A percentile compares a stretch with the other conserved stretches of the same genome.
Evolutionary conservation across 495 filamentous ascomycete genomes (phyloP).

Genomic region (Stereocaulon alpinum): DNA sequence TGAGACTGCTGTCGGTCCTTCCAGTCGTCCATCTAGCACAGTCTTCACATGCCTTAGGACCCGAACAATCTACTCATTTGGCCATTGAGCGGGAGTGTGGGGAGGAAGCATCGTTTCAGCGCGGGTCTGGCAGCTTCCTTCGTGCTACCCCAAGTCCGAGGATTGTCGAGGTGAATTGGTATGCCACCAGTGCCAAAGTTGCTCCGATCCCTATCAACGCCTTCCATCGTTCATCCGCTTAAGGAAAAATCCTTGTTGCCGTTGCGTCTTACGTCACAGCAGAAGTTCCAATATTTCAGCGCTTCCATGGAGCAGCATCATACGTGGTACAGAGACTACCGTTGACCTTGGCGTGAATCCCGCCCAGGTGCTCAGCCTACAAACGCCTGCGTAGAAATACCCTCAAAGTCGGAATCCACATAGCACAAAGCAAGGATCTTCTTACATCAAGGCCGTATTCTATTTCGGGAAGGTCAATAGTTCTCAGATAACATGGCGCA

Average conservation of each 20-base stretch:
- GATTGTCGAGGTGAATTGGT: no score
- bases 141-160: no score
- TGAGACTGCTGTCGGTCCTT: not conserved
- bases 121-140: no score
- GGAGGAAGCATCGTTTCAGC: not conserved
- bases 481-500: not conserved
- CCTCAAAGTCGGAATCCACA: not conserved
- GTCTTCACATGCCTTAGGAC: not conserved
- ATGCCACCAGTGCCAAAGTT: no score
- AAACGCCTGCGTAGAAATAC: no score
- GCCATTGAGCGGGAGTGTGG: not conserved
- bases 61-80: not conserved
- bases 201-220: no score
- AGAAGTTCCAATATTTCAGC: not conserved
- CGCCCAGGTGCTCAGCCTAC: not conserved
- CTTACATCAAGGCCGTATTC: not conserved
- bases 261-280: not conserved
- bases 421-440: not conserved
- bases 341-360: not conserved
- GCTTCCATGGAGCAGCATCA: not conserved
- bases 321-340: not conserved
- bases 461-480: constrained; percentile 8
- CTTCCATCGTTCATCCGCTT: no score
- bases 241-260: no score
- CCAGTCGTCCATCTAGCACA: not conserved